A percentile compares a stretch with the other conserved stretches of the same genome.
These are phyloP conservation scores for Buddleja alternifolia DNA, from an alignment of 257 asterid genomes.

Conservation along the genomic window DNA sequence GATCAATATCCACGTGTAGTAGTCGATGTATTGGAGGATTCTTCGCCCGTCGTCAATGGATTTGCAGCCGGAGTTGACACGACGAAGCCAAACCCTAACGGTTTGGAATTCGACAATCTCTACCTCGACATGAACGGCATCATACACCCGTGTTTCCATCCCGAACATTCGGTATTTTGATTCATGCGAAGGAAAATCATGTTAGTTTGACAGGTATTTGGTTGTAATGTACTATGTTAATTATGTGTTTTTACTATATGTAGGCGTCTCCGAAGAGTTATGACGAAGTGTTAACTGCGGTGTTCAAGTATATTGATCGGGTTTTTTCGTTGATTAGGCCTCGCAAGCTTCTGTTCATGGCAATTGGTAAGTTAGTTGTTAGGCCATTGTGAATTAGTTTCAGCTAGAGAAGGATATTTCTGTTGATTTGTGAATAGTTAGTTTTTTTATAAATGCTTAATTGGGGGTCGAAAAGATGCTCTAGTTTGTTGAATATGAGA, in stretches of 20 bases:
- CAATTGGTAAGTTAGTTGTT: slow-evolving; percentile 54
- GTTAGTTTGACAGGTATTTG: background rate
- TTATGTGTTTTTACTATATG: slow-evolving; percentile 4
- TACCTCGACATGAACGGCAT: slow-evolving; percentile 73
- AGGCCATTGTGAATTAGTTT: background rate
- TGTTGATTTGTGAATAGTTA: background rate
- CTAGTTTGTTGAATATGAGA: background rate
- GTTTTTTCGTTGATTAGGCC: slow-evolving; percentile 55
- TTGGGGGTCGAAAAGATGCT: background rate
- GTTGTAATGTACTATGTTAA: background rate
- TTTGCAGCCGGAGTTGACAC: slow-evolving; percentile 38
- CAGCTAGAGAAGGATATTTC: background rate
- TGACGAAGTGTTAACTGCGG: slow-evolving; percentile 53
- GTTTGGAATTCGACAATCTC: slow-evolving; percentile 61
- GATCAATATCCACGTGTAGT: slow-evolving; percentile 44
- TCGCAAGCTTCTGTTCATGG: slow-evolving; percentile 65
- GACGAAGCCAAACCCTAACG: slow-evolving; percentile 48
- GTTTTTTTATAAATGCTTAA: background rate
- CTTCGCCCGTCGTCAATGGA: slow-evolving; percentile 35
- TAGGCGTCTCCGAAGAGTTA: slow-evolving; percentile 54
- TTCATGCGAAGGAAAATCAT: slow-evolving; percentile 1
- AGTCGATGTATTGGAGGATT: slow-evolving; percentile 39
- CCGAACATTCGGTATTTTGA: slow-evolving; percentile 48
- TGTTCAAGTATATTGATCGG: slow-evolving; percentile 64
- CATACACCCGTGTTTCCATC: slow-evolving; percentile 75